A percentile compares a stretch with the other conserved stretches of the same genome.
Evolutionary conservation across 2,329 filamentous ascomycete species (phyloP).

Genomic region (Torrubiella hemipterigena): DNA sequence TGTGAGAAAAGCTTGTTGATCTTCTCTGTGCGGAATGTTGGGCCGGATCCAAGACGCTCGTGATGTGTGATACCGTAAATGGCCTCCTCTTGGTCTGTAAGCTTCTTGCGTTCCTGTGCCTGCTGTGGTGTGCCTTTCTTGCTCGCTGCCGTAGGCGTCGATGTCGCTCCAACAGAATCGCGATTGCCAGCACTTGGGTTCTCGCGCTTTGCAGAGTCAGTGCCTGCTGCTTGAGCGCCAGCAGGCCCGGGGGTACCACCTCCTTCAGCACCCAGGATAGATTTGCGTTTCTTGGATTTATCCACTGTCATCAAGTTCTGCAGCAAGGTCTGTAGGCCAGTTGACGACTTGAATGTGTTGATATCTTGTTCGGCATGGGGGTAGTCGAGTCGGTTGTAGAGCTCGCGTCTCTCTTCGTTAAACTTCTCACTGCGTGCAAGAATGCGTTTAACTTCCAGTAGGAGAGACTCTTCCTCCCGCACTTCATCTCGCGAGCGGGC

Average conservation of each 20-base stretch:
- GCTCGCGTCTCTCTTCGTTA: conserved; percentile 76
- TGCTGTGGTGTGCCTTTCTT: conserved; percentile 38
- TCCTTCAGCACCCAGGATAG: conserved; percentile 49
- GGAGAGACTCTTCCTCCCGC: conserved; percentile 78
- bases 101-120: conserved; percentile 50
- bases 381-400: conserved; percentile 78
- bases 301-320: conserved; percentile 74
- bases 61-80: conserved; percentile 77
- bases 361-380: conserved; percentile 60
- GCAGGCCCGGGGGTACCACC: conserved; percentile 29
- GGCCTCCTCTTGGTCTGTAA: conserved; percentile 63
- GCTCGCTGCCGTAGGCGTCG: conserved; percentile 24
- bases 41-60: conserved; percentile 74
- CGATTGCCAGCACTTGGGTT: conserved; percentile 35
- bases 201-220: conserved; percentile 30
- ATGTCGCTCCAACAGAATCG: conserved; percentile 20
- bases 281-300: conserved; percentile 80
- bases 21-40: conserved; percentile 79
- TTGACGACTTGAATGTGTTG: conserved; percentile 66
- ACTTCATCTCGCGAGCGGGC: conserved; percentile 76
- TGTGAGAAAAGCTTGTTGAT: conserved; percentile 68
- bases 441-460: conserved; percentile 87
- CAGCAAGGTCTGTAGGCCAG: conserved; percentile 67
- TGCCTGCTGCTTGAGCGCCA: conserved; percentile 24
- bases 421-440: conserved; percentile 75